Evolutionary conservation across 2,329 filamentous ascomycete species (phyloP).

Genomic region (Botryotinia convoluta): DNA sequence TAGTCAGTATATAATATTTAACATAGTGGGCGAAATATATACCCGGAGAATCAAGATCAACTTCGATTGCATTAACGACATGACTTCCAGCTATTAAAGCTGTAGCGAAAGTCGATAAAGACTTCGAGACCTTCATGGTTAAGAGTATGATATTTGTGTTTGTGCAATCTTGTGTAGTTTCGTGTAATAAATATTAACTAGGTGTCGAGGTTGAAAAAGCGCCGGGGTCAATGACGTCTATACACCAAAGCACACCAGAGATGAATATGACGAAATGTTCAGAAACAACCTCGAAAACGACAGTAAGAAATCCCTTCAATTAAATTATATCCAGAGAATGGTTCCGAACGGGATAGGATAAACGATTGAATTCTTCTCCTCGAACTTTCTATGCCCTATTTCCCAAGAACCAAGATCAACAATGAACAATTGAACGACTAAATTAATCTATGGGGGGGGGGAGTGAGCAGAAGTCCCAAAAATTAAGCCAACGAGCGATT

Average conservation of each 20-base stretch:
- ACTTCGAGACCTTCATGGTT: slow-evolving; percentile 9
- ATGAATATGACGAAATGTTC: neutral
- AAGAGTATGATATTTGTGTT: neutral
- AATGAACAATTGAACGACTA: neutral
- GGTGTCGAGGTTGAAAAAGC: neutral
- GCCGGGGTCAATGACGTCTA: slow-evolving; percentile 1
- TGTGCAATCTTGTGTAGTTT: neutral
- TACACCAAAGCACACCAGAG: neutral
- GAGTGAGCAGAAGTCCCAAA: neutral
- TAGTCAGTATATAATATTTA: neutral
- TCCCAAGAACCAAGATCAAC: slow-evolving; percentile 1
- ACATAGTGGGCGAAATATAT: slow-evolving; percentile 6
- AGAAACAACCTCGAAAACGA: neutral
- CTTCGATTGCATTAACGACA: slow-evolving; percentile 26
- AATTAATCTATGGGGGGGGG: neutral
- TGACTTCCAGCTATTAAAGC: slow-evolving; percentile 22
- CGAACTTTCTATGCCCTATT: neutral
- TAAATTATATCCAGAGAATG: neutral
- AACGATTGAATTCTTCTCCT: neutral
- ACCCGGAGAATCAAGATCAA: slow-evolving; percentile 33
- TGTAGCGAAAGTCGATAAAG: neutral
- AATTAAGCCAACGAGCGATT: neutral
- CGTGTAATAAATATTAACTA: neutral
- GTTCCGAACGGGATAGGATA: neutral
- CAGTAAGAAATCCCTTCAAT: neutral